Conservation (phyloP, 495 filamentous ascomycete species). For the Beverwykella pulmonaria region DNA sequence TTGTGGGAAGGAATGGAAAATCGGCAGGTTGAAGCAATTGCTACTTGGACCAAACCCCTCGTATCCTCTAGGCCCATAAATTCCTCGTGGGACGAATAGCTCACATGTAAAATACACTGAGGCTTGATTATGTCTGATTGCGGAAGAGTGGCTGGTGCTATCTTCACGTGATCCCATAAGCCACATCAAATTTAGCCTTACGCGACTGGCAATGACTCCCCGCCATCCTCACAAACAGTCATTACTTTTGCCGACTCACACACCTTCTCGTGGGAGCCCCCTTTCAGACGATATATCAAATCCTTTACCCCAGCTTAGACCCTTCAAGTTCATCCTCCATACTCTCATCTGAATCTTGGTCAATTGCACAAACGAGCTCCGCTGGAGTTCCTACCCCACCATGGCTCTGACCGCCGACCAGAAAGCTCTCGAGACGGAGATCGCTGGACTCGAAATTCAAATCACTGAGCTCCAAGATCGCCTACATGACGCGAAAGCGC, state of each 20-base stretch:
- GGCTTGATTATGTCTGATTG: too few relatives aligned
- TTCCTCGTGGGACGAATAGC: too few relatives aligned
- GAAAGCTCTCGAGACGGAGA: slow-evolving; percentile 3
- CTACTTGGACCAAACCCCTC: too few relatives aligned
- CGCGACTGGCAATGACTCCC: background rate
- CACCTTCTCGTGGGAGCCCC: background rate
- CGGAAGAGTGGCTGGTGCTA: background rate
- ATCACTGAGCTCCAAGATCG: slow-evolving; percentile 6
- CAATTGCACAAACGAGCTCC: background rate
- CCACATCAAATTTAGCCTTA: background rate
- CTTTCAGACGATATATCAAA: background rate
- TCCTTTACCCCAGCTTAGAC: background rate
- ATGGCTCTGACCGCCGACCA: slow-evolving; percentile 10
- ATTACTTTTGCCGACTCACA: slow-evolving; percentile 1
- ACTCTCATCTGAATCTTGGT: background rate
- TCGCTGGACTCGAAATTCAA: slow-evolving; percentile 3
- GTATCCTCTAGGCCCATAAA: too few relatives aligned
- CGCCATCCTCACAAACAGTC: slow-evolving; percentile 1
- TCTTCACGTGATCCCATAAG: background rate
- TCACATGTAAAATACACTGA: too few relatives aligned
- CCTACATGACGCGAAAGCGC: slow-evolving; percentile 10
- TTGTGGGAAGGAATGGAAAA: too few relatives aligned
- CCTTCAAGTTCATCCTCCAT: background rate
- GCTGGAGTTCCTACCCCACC: slow-evolving; percentile 1
- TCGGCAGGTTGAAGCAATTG: too few relatives aligned